Evolutionary conservation across 306 rosid species (phyloP), one percentile per base, ranked within the genome.

Genomic region (Purshia tridentata): DNA sequence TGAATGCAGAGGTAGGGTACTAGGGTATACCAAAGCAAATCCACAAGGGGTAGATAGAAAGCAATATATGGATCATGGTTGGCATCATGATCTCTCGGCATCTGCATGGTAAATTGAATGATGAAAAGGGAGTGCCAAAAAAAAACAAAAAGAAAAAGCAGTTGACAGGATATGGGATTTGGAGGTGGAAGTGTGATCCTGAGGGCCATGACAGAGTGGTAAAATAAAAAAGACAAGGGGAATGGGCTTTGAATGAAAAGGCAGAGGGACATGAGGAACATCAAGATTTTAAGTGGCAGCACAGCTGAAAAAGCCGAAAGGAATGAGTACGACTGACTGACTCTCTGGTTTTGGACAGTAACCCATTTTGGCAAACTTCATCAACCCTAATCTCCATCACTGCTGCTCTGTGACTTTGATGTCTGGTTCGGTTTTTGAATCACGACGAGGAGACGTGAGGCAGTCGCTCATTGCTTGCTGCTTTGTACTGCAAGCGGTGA

Each of bases 391-490:
- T 54, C 61, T 61, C 68, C 53, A 69, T 22, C 60, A 47, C 54
- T 53, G 53, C 59, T 67, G 35, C 37, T 65, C 52, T 74, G 48
- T 72, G 61, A 29, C 39, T 58, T 69, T 29, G 53, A 50, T 46
- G 57, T 58, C 48, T 63, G 49, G 58, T 67, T 79, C 71, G 45
- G 46, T 74, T 65, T 37, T 8, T 45, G 45, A 42, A 61, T n/a
- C 58, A 77, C 54, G 73, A 51, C 70, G 53, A 75, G 46, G 65
- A 39, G 84, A 81, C 70, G 73, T 78, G 80, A 76, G 57, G 42
- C 64, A 50, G 41, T 50, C 44, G 15, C 44, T 22, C 4, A 1
- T 14, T 63, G 56, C 70, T 61, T 63, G 2, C 35, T 29, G 35
- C 37, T 19, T 23, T 68, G 86, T 74, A 22, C 72, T n/a, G 73